A percentile compares a stretch with the other conserved stretches of the same genome.
phyloP scores from a whole-genome alignment of 768 basidiomycete genomes.

The Mycena rosella region DNA sequence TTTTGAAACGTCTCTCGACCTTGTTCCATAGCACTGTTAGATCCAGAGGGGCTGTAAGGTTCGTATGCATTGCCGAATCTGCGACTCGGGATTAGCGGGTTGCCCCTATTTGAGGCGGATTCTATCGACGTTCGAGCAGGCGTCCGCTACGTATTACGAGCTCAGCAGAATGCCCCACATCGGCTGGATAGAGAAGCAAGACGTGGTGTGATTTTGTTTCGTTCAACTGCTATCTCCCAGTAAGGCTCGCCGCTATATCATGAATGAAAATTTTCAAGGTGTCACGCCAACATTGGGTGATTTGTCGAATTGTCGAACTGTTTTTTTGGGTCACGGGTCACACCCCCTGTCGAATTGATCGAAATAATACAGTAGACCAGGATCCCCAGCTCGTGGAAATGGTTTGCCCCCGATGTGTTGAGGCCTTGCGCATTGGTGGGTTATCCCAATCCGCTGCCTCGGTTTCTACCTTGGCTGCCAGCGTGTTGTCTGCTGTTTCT shows the following conservation, averaged over 20 bases:
- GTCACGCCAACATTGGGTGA: too few species aligned
- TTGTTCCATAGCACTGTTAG: not conserved
- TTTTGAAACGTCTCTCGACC: not conserved
- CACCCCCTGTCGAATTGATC: not conserved
- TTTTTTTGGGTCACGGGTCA: too few species aligned
- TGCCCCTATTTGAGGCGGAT: not conserved
- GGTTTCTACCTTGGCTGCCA: slow-evolving; percentile 8
- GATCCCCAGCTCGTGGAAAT: slow-evolving; percentile 10
- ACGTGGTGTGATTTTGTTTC: not conserved
- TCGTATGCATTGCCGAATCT: too few species aligned
- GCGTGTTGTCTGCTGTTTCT: slow-evolving; percentile 4
- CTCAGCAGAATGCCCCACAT: slow-evolving; percentile 3
- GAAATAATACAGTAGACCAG: too few species aligned
- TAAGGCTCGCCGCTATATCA: not conserved
- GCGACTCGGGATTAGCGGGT: too few species aligned
- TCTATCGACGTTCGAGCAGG: not conserved
- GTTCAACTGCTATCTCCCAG: slow-evolving; percentile 3
- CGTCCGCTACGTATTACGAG: slow-evolving; percentile 13
- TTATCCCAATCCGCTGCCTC: not conserved
- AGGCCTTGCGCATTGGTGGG: not conserved
- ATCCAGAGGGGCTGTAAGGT: too few species aligned
- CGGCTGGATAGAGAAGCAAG: slow-evolving; percentile 26
- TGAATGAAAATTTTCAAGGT: too few species aligned
- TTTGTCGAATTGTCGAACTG: too few species aligned
- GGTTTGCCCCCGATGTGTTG: not conserved